These are phyloP conservation scores for Metschnikowia noctiluminum DNA, from an alignment of 805 yeast species.

Conservation along the genomic window DNA sequence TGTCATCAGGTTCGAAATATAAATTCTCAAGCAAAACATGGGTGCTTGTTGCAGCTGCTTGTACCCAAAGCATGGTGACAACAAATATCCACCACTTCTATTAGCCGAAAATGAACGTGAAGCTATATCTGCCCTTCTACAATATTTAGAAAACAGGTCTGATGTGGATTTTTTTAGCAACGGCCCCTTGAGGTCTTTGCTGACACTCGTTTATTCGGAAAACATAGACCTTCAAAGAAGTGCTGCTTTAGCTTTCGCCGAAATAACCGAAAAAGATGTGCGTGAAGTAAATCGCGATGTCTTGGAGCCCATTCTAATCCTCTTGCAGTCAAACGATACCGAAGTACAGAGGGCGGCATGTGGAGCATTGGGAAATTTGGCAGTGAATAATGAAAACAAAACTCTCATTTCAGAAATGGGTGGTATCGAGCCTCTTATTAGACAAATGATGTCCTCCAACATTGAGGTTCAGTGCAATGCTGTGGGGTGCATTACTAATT, in stretches of 20 bases:
- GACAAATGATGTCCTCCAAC: slow-evolving; percentile 96
- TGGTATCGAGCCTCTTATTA: slow-evolving; percentile 90
- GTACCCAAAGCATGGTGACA: slow-evolving; percentile 45
- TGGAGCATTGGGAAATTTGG: slow-evolving; percentile 97
- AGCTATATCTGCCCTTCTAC: slow-evolving; percentile 86
- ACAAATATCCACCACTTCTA: slow-evolving; percentile 70
- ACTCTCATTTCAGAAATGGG: slow-evolving; percentile 96
- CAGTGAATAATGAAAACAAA: slow-evolving; percentile 94
- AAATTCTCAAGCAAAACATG: slow-evolving; percentile 20
- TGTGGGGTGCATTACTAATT: slow-evolving; percentile 96
- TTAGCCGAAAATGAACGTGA: slow-evolving; percentile 93
- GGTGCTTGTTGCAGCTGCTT: slow-evolving; percentile 44
- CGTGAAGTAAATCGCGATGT: slow-evolving; percentile 88
- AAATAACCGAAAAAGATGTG: slow-evolving; percentile 94
- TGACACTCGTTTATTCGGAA: slow-evolving; percentile 91
- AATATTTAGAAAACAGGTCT: slow-evolving; percentile 80
- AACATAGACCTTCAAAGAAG: slow-evolving; percentile 92
- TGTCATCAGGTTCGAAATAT: not conserved
- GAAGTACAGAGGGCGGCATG: slow-evolving; percentile 99
- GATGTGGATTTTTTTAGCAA: slow-evolving; percentile 87
- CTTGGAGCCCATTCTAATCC: slow-evolving; percentile 85
- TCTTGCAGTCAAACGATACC: slow-evolving; percentile 81
- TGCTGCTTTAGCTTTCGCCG: slow-evolving; percentile 98
- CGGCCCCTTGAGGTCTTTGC: slow-evolving; percentile 83
- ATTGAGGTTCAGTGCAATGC: slow-evolving; percentile 99